Evolutionary conservation across 2,329 filamentous ascomycete genomes (phyloP), one percentile per base, ranked within the genome.

Genomic region (Massarina eburnea): DNA sequence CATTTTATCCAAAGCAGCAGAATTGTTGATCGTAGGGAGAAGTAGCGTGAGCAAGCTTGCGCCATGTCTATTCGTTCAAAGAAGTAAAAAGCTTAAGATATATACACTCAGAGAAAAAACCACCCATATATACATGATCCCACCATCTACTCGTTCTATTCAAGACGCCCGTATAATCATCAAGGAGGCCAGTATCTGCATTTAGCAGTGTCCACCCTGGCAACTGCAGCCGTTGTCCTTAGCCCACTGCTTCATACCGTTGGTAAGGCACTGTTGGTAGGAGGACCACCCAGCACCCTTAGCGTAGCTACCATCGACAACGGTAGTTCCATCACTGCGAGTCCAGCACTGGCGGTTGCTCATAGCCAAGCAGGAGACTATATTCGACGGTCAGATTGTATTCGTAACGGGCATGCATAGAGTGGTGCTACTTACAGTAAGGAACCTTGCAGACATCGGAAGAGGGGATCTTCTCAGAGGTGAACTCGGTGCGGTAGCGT

Each of bases 401-500:
- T n/a, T n/a, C n/a, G n/a, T n/a, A n/a, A n/a, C n/a, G n/a, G n/a
- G n/a, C n/a, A n/a, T n/a, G n/a, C n/a, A n/a, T n/a, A n/a, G n/a
- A n/a, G n/a, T n/a, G n/a, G n/a, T n/a, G n/a, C 12, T 14, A 14
- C 35, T 24, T 38, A 38, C 35, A 38, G 35, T 38, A 38, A 17
- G 35, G 35, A 38, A 26, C 35, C 18, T 38, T 26, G 35, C 35
- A 38, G 8, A 38, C 20, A 15, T 26, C 35, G 5, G 35, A 38
- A 22, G 35, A 38, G 17, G 35, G 35, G 7, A 26, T 38, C 35
- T 38, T 15, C 20, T 38, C n/a, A 17, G 35, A 19, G 8, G 35
- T 38, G 20, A 38, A 38, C 20, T 38, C 22, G 19, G 35, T 38
- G 9, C 35, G 35, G 35, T 38, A 38, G 10, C 35, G 35, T 4